A percentile compares a stretch with the other conserved stretches of the same genome.
Evolutionary conservation across 2,329 filamentous ascomycete species (phyloP).

Genomic region (Pezicula rhizophila): DNA sequence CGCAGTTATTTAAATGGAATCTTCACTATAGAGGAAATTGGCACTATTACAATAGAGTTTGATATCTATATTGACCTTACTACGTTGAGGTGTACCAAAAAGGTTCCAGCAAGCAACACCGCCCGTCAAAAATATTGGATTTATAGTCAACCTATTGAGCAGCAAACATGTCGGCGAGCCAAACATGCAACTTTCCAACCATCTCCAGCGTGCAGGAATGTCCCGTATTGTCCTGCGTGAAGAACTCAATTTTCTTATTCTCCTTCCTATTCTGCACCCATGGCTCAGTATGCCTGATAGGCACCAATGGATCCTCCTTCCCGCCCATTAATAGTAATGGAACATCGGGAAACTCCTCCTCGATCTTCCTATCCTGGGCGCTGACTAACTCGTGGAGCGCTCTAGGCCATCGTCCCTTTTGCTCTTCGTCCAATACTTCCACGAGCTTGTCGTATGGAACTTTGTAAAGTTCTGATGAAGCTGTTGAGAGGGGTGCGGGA

Average conservation of each 20-base stretch:
- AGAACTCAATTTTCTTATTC: slow-evolving; percentile 7
- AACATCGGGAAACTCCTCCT: slow-evolving; percentile 10
- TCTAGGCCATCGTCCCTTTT: slow-evolving; percentile 8
- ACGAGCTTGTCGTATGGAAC: slow-evolving; percentile 5
- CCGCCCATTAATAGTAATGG: slow-evolving; percentile 10
- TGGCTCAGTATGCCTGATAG: slow-evolving; percentile 5
- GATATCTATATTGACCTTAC: no score
- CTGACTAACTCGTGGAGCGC: slow-evolving; percentile 2
- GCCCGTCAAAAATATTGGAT: no score
- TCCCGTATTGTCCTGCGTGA: slow-evolving; percentile 15
- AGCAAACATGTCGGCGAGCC: slow-evolving; percentile 8
- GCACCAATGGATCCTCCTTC: slow-evolving; percentile 11
- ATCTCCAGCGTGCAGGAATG: slow-evolving; percentile 15
- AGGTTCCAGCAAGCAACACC: no score
- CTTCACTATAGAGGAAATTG: no score
- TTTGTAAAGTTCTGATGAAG: slow-evolving; percentile 4
- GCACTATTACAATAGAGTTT: no score
- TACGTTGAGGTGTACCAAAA: no score
- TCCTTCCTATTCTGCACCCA: slow-evolving; percentile 9
- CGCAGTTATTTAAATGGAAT: no score
- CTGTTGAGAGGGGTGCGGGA: not conserved
- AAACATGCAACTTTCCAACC: slow-evolving; percentile 11
- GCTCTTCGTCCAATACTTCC: slow-evolving; percentile 5
- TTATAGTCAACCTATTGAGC: not conserved
- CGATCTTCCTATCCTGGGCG: slow-evolving; percentile 7